These are phyloP conservation scores for Sporormia fimetaria DNA, from an alignment of 495 filamentous ascomycete species.

Conservation along the genomic window DNA sequence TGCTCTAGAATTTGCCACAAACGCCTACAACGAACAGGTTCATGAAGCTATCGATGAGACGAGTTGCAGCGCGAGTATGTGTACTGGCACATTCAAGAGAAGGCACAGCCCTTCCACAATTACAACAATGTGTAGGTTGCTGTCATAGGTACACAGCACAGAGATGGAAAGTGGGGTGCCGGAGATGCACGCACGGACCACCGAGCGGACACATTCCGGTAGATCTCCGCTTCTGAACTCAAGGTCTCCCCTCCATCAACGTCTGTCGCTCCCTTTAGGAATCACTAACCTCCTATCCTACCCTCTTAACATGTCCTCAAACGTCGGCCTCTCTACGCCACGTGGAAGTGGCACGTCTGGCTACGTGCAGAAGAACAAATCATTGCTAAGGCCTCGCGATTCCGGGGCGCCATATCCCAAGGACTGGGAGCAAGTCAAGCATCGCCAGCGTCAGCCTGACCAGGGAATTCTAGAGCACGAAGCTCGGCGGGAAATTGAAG, in stretches of 20 bases:
- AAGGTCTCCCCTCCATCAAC: background rate
- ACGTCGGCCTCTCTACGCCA: constrained; percentile 93
- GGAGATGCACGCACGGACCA: no score
- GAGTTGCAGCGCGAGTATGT: no score
- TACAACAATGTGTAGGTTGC: no score
- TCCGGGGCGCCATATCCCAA: constrained; percentile 48
- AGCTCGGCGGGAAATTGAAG: constrained; percentile 73
- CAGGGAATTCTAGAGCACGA: constrained; percentile 90
- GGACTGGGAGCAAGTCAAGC: constrained; percentile 48
- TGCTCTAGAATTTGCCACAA: no score
- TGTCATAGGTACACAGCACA: no score
- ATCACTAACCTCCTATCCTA: background rate
- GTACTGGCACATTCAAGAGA: no score
- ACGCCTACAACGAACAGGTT: no score
- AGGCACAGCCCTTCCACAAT: no score
- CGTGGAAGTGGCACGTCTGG: constrained; percentile 92
- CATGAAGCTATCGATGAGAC: no score
- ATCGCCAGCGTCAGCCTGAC: constrained; percentile 76
- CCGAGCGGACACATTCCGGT: no score
- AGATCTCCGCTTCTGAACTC: no score
- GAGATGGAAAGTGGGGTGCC: no score
- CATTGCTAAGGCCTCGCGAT: constrained; percentile 69
- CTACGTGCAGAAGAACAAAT: constrained; percentile 91
- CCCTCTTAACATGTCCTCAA: constrained; percentile 64
- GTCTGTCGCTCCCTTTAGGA: background rate